Evolutionary conservation across 139 green algal species (phyloP).

Genomic region (Bryopsis sp.): DNA sequence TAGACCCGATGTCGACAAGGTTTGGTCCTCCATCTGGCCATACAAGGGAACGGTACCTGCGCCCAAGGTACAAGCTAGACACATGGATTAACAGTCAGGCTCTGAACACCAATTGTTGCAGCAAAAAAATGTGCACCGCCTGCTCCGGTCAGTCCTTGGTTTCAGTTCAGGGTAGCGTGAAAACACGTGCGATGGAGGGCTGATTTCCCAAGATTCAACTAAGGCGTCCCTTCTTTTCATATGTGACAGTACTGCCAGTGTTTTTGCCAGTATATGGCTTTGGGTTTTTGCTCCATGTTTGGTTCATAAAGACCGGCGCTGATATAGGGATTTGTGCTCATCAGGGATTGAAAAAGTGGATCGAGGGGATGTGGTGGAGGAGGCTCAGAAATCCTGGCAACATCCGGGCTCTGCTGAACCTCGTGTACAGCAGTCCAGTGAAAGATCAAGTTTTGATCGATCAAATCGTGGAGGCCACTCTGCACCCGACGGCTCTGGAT

Average conservation of each 20-base stretch:
- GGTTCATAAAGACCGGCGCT: too few species aligned
- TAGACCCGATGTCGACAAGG: conserved; percentile 1
- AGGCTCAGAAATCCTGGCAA: neutral
- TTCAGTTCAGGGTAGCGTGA: too few species aligned
- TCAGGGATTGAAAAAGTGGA: neutral
- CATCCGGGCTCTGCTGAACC: conserved; percentile 5
- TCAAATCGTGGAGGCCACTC: conserved; percentile 20
- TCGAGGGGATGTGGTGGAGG: neutral
- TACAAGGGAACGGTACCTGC: conserved; percentile 21
- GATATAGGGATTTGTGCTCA: conserved; percentile 8
- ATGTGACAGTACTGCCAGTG: too few species aligned
- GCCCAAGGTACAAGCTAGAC: conserved; percentile 10
- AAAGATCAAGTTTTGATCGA: conserved; percentile 12
- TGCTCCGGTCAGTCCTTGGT: too few species aligned
- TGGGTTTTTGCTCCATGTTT: too few species aligned
- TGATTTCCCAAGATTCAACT: too few species aligned
- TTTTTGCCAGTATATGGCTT: too few species aligned
- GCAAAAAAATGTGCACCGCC: too few species aligned
- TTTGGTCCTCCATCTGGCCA: conserved; percentile 5
- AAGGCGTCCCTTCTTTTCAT: too few species aligned
- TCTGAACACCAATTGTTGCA: too few species aligned
- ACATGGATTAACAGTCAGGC: too few species aligned
- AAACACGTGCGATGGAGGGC: too few species aligned
- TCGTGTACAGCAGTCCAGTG: conserved; percentile 18
- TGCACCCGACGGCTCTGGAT: conserved; percentile 19